These are phyloP conservation scores for Baorangia bicolor DNA, from an alignment of 768 basidiomycete species.

Conservation along the genomic window DNA sequence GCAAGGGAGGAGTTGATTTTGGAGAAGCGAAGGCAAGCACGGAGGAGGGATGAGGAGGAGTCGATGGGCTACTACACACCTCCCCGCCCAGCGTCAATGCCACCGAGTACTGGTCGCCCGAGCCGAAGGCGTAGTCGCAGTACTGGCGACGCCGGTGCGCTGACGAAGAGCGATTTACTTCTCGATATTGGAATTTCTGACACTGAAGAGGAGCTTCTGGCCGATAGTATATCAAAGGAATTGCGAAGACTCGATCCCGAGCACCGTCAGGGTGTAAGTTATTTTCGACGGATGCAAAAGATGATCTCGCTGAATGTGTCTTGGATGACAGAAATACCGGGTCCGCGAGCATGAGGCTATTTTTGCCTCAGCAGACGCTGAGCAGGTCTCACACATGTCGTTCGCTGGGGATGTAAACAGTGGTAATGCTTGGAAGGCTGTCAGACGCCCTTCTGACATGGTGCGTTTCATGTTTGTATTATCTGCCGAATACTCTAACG, in stretches of 20 bases:
- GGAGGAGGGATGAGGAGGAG: constrained; percentile 52
- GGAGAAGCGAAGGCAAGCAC: constrained; percentile 65
- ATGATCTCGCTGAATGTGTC: constrained; percentile 1
- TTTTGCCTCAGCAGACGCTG: constrained; percentile 73
- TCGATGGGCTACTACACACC: constrained; percentile 36
- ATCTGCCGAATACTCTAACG: not conserved
- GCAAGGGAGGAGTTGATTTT: constrained; percentile 66
- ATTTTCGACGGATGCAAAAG: not conserved
- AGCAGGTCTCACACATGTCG: constrained; percentile 67
- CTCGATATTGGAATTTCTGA: constrained; percentile 40
- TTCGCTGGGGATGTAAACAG: constrained; percentile 80
- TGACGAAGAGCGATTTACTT: constrained; percentile 33
- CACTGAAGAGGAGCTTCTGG: constrained; percentile 52
- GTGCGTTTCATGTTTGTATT: constrained; percentile 41
- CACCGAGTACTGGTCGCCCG: constrained; percentile 43
- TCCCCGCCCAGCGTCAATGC: constrained; percentile 25
- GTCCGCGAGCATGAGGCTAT: constrained; percentile 80
- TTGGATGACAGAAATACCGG: constrained; percentile 63
- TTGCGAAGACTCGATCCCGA: constrained; percentile 54
- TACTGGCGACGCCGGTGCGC: constrained; percentile 66
- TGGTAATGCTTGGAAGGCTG: constrained; percentile 82
- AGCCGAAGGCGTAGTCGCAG: constrained; percentile 72
- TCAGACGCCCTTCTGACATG: constrained; percentile 93
- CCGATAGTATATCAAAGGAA: constrained; percentile 73
- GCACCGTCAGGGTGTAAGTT: constrained; percentile 24